These are phyloP conservation scores for Micractinium sp. DNA, from an alignment of 139 green algal species.

Conservation along the genomic window DNA sequence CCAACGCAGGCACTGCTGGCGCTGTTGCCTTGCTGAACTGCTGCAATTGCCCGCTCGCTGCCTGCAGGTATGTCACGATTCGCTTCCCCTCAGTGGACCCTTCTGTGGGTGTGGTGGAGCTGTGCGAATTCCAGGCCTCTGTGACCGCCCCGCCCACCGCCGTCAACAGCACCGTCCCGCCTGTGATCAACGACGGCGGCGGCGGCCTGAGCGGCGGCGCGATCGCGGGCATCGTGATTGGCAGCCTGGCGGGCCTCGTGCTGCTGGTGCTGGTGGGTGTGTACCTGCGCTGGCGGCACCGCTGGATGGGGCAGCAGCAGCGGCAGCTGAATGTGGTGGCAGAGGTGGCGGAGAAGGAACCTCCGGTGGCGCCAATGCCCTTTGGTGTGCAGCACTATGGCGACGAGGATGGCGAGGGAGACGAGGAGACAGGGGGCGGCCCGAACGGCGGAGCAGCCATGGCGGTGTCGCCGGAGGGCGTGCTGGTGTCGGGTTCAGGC, in stretches of 20 bases:
- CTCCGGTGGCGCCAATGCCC: background rate
- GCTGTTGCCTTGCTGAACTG: too few species aligned
- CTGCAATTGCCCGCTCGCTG: background rate
- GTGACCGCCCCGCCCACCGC: background rate
- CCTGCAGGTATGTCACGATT: background rate
- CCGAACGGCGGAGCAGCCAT: background rate
- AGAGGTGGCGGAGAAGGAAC: background rate
- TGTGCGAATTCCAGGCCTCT: conserved; percentile 18
- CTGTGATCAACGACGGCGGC: background rate
- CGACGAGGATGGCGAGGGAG: background rate
- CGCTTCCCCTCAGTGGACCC: background rate
- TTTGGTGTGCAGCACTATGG: background rate
- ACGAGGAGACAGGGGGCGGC: background rate
- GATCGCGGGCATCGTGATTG: conserved; percentile 19
- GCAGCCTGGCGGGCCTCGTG: background rate
- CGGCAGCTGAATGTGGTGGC: background rate
- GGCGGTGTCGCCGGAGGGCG: background rate
- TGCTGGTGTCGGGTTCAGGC: background rate
- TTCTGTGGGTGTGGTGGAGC: background rate
- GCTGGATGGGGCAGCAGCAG: conserved; percentile 14
- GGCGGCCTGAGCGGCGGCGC: conserved; percentile 4
- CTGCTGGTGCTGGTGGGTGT: conserved; percentile 1
- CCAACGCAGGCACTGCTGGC: background rate
- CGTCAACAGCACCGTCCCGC: background rate
- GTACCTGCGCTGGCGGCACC: conserved; percentile 18